Percentiles rank a stretch among this genome's conserved stretches.
Conservation (phyloP, 768 basidiomycete species). For the Podaxis sp. region DNA sequence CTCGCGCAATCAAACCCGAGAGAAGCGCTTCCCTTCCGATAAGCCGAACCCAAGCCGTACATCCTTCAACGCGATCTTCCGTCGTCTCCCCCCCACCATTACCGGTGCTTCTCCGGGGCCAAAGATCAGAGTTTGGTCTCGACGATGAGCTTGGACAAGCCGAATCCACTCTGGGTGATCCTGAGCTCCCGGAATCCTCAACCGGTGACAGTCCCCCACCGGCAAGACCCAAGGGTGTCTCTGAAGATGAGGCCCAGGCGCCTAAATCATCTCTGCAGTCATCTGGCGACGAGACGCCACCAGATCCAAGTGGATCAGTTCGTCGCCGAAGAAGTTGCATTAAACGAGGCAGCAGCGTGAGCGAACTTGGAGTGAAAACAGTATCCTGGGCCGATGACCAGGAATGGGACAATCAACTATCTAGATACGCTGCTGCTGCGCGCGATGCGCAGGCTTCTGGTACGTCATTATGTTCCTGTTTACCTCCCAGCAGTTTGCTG, state of each 20-base stretch:
- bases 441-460: slow-evolving; percentile 36
- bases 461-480: slow-evolving; percentile 13
- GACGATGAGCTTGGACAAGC: slow-evolving; percentile 13
- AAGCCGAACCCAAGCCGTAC: slow-evolving; percentile 13
- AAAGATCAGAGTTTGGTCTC: slow-evolving; percentile 27
- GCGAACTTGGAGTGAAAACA: slow-evolving; percentile 51
- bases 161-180: slow-evolving; percentile 8
- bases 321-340: slow-evolving; percentile 59
- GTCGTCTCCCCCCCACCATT: slow-evolving; percentile 37
- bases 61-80: slow-evolving; percentile 15
- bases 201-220: slow-evolving; percentile 7
- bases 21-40: slow-evolving; percentile 15
- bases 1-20: slow-evolving; percentile 21
- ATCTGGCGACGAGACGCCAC: slow-evolving; percentile 7
- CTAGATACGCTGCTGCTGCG: slow-evolving; percentile 38
- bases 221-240: neutral
- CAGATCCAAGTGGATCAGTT: slow-evolving; percentile 17
- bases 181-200: slow-evolving; percentile 5
- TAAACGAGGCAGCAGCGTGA: slow-evolving; percentile 46
- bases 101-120: slow-evolving; percentile 33
- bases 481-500: neutral
- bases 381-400: slow-evolving; percentile 76
- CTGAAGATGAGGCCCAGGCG: neutral
- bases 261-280: slow-evolving; percentile 1
- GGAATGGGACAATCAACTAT: slow-evolving; percentile 53